Conservation (phyloP, 257 asterid genomes). For the Nicotiana tomentosiformis region DNA sequence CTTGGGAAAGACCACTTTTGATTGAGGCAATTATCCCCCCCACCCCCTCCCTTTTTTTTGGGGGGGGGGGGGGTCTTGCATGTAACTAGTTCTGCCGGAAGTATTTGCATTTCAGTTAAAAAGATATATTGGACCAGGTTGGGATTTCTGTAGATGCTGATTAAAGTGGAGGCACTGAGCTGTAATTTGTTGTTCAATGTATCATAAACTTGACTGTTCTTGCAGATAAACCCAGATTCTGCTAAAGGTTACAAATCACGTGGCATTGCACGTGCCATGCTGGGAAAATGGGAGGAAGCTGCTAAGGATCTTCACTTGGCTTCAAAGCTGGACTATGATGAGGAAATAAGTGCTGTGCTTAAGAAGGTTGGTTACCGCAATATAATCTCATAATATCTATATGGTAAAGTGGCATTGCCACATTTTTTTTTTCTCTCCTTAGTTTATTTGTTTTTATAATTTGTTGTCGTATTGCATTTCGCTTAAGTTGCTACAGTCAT, state of each 20-base stretch:
- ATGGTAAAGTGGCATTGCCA: neutral
- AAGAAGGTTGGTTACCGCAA: constrained; percentile 54
- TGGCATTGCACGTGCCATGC: constrained; percentile 84
- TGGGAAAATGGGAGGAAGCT: constrained; percentile 90
- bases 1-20: neutral
- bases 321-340: constrained; percentile 84
- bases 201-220: constrained; percentile 1
- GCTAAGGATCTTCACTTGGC: constrained; percentile 91
- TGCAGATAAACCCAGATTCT: constrained; percentile 90
- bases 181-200: neutral
- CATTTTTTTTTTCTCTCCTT: too few species aligned
- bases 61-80: neutral
- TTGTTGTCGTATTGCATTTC: neutral
- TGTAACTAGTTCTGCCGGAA: neutral
- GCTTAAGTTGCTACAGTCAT: neutral
- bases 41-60: neutral
- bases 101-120: neutral
- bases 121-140: neutral
- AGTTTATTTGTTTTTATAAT: too few species aligned
- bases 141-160: neutral
- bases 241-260: constrained; percentile 96
- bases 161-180: neutral
- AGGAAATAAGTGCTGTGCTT: constrained; percentile 74
- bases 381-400: neutral
- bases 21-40: too few species aligned